Base-by-base conservation (phyloP, 1,284 basidiomycete genomes). In the Ganoderma leucocontextum region DNA sequence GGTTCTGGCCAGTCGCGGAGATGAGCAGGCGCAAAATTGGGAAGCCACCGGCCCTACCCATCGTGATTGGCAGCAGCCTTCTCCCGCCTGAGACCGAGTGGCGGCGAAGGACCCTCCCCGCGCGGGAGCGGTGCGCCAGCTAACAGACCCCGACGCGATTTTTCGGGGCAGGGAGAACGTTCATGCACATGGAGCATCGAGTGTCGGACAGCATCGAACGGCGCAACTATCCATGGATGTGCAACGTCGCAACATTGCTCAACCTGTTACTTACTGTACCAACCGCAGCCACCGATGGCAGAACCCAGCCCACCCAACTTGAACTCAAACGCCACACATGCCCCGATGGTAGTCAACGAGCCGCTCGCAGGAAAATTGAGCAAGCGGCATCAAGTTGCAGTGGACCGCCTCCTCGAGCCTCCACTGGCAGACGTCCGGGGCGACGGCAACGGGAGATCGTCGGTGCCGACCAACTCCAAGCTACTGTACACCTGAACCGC, bases 241-340 rank as follows among this genome's bases (percentile, higher is more conserved):
- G 15, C 41, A 42, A 29, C 29, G 29, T 29, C 29, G 29, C 29
- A 29, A 29, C 29, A 2, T 29, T 29, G 29, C 29, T 1, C 29
- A 29, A 42, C 19, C 41, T 42, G 41, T 19, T 42, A 42, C 12
- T 42, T 13, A 29, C 2, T 2, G 29, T 29, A 15, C 41, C 41
- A 13, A 42, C 41, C 12, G 41, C 41, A 15, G 41, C 15, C 41
- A 42, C 41, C 41, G 17, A 42, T 42, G 41, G 41, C 41, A n/a
- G 22, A 49, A 49, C n/a, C 22, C n/a, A 49, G 9, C 47, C 8
- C 47, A 49, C 47, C 44, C 22, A 49, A 49, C 47, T 49, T 12
- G 25, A 49, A 49, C 47, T 49, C 22, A 49, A 49, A 49, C 47
- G 47, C 47, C 47, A 49, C 47, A 22, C 47, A 49, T 49, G 47